A percentile compares a stretch with the other conserved stretches of the same genome.
These are phyloP conservation scores for Chlamydomonas sp. DNA, from an alignment of 139 green algal genomes.

Conservation along the genomic window DNA sequence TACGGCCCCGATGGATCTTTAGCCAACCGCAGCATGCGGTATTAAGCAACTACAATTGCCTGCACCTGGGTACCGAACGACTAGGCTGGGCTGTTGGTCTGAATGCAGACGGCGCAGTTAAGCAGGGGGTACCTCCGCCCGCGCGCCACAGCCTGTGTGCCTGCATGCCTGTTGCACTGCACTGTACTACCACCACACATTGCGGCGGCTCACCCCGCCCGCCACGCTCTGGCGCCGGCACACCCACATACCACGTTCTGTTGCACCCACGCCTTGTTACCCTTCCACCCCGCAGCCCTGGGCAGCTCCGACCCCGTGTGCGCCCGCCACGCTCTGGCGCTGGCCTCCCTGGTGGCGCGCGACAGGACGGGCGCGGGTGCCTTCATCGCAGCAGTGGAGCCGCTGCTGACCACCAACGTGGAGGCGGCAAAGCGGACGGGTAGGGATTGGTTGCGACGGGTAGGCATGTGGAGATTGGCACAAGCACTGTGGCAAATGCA, in stretches of 20 bases:
- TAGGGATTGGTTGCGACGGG: constrained; percentile 9
- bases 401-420: constrained; percentile 55
- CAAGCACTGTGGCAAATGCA: too few species aligned
- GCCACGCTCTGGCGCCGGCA: background rate
- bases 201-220: too few species aligned
- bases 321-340: constrained; percentile 76
- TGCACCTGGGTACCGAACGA: too few species aligned
- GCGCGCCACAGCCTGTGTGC: too few species aligned
- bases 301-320: constrained; percentile 69
- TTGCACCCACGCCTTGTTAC: background rate
- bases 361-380: constrained; percentile 31
- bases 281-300: constrained; percentile 43
- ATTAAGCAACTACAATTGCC: too few species aligned
- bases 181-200: too few species aligned
- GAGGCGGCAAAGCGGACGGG: constrained; percentile 52
- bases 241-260: background rate
- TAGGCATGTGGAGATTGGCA: background rate
- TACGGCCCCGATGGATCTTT: too few species aligned
- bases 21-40: too few species aligned
- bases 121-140: too few species aligned
- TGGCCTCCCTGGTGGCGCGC: constrained; percentile 63
- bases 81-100: too few species aligned
- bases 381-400: constrained; percentile 49
- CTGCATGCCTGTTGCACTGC: too few species aligned
- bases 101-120: too few species aligned